These are phyloP conservation scores for Rhodotorula sp. DNA, from an alignment of 1,284 basidiomycete species.

Conservation along the genomic window DNA sequence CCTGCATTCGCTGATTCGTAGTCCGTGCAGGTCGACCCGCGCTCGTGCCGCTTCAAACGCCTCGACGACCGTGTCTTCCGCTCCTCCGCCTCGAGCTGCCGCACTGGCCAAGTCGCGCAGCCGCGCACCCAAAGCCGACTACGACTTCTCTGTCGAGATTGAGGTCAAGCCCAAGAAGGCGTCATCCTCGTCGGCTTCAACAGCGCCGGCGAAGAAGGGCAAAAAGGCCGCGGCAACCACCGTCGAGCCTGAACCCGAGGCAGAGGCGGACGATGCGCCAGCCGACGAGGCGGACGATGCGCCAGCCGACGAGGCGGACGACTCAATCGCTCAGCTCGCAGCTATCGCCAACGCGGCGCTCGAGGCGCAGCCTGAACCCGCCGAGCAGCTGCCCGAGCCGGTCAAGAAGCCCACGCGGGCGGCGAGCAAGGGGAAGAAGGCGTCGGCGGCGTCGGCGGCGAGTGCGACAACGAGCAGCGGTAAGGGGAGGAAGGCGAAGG, in stretches of 20 bases:
- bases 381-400: neutral
- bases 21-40: constrained; percentile 10
- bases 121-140: constrained; percentile 4
- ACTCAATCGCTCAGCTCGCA: constrained; percentile 20
- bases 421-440: constrained; percentile 3
- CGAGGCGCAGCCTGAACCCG: constrained; percentile 14
- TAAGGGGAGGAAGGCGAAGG: constrained; percentile 5
- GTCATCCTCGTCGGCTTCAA: neutral
- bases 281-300: neutral
- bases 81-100: neutral
- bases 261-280: neutral
- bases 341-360: constrained; percentile 22
- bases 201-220: constrained; percentile 2
- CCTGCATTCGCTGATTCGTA: neutral
- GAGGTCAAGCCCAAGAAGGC: constrained; percentile 6
- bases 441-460: neutral
- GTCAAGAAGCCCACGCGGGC: too few relatives aligned
- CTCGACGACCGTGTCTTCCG: neutral
- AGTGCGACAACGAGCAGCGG: neutral
- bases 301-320: constrained; percentile 8
- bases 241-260: neutral
- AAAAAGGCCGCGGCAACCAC: constrained; percentile 6
- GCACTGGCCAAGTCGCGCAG: neutral
- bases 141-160: constrained; percentile 7
- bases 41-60: constrained; percentile 15